Percentiles rank a stretch among this genome's conserved stretches.
Conservation (phyloP, 78 protist species). For the Dictyostelium purpureum region DNA sequence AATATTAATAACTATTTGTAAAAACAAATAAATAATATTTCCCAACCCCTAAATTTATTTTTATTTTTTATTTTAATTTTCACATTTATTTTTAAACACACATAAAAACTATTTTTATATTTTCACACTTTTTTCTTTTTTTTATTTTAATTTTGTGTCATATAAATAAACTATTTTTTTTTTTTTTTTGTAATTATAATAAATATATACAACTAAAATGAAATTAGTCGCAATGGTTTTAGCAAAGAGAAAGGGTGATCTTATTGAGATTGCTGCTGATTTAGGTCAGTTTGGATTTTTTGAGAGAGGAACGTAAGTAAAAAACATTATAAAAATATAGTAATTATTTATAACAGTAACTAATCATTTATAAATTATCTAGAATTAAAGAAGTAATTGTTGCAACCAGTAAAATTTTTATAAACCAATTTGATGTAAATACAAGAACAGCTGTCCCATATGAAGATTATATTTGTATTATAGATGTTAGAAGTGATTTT, state of each 20-base stretch:
- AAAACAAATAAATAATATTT: too few relatives aligned
- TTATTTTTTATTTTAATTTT: too few relatives aligned
- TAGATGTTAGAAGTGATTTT: conserved; percentile 69
- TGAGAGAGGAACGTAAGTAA: conserved; percentile 69
- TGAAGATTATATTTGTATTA: conserved; percentile 62
- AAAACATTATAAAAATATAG: not conserved
- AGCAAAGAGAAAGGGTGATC: conserved; percentile 40
- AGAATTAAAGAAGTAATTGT: conserved; percentile 59
- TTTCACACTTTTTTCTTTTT: too few relatives aligned
- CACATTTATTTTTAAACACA: not conserved
- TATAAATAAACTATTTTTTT: too few relatives aligned
- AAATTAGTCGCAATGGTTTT: conserved; percentile 45
- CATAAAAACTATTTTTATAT: not conserved
- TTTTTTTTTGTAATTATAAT: too few relatives aligned
- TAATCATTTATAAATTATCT: not conserved
- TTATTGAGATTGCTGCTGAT: conserved; percentile 23
- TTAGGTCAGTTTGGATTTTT: conserved; percentile 40
- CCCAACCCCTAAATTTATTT: too few relatives aligned
- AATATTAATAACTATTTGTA: too few relatives aligned
- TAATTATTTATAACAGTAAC: not conserved
- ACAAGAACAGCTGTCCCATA: conserved; percentile 51
- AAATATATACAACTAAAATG: conserved; percentile 5
- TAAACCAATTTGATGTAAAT: conserved; percentile 41
- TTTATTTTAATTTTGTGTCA: too few relatives aligned
- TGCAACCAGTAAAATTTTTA: conserved; percentile 65